A percentile compares a stretch with the other conserved stretches of the same genome.
Conservation (phyloP, 202 grass and related monocot species). For the Miscanthus sacchariflorus region DNA sequence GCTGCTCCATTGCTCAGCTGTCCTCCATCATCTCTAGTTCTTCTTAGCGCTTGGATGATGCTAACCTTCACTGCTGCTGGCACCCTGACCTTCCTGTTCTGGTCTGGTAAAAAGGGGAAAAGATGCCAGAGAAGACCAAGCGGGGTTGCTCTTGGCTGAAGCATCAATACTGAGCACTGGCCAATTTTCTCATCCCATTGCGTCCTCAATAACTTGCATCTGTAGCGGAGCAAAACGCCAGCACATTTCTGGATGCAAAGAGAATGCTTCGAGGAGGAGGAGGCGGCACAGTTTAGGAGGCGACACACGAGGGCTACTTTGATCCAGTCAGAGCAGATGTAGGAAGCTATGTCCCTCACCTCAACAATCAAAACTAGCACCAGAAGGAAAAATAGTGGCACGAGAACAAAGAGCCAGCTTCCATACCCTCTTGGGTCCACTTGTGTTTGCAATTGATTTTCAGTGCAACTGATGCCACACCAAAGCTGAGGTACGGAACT, state of each 20-base stretch:
- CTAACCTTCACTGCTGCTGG: not conserved
- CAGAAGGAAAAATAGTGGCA: not conserved
- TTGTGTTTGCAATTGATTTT: too few species aligned
- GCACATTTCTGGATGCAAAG: not conserved
- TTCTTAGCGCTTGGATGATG: not conserved
- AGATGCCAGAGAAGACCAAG: not conserved
- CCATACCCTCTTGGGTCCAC: not conserved
- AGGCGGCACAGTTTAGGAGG: not conserved
- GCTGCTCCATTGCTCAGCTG: not conserved
- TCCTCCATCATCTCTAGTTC: not conserved
- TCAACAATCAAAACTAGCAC: not conserved
- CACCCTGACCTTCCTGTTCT: not conserved
- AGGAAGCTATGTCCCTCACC: not conserved
- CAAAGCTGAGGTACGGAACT: too few species aligned
- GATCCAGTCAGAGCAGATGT: conserved; percentile 1
- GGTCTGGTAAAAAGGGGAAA: not conserved
- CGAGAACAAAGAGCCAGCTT: not conserved
- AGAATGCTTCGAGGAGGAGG: not conserved
- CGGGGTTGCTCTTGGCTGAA: too few species aligned
- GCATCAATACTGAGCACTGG: not conserved
- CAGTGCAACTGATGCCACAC: too few species aligned
- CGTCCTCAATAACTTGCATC: not conserved
- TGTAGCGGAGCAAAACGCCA: not conserved
- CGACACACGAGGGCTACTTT: not conserved
- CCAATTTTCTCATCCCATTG: not conserved